Percentiles rank a stretch among this genome's conserved stretches.
Evolutionary conservation across 2,329 filamentous ascomycete genomes (phyloP).

Genomic region (Teratosphaeria nubilosa): DNA sequence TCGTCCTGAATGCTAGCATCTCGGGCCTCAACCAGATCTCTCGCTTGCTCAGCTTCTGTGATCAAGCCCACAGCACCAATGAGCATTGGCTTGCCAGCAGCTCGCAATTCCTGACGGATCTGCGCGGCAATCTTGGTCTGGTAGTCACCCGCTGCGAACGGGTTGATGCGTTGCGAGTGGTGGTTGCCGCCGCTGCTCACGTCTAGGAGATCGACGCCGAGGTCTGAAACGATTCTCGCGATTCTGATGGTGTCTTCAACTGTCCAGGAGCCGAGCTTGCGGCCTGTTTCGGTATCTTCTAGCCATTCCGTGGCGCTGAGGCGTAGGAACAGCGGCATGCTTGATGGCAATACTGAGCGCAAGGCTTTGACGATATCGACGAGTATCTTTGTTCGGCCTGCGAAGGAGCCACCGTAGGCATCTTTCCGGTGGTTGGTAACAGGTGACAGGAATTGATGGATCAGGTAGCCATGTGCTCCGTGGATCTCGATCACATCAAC

Average conservation of each 20-base stretch:
- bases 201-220: slow-evolving; percentile 78
- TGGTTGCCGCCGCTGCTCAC: slow-evolving; percentile 68
- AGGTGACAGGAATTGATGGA: slow-evolving; percentile 42
- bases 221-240: slow-evolving; percentile 55
- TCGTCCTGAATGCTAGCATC: slow-evolving; percentile 10
- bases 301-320: slow-evolving; percentile 68
- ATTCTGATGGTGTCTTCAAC: slow-evolving; percentile 53
- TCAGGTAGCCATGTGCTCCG: slow-evolving; percentile 67
- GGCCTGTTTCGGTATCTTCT: slow-evolving; percentile 44
- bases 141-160: slow-evolving; percentile 35
- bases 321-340: slow-evolving; percentile 61
- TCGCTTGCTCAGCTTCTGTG: slow-evolving; percentile 43
- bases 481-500: slow-evolving; percentile 74
- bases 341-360: slow-evolving; percentile 9
- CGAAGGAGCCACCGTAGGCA: slow-evolving; percentile 32
- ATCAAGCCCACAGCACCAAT: slow-evolving; percentile 46
- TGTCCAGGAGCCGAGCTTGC: slow-evolving; percentile 54
- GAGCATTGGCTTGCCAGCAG: slow-evolving; percentile 31
- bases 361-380: slow-evolving; percentile 32
- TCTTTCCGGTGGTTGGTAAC: slow-evolving; percentile 34
- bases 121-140: slow-evolving; percentile 40
- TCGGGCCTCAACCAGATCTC: slow-evolving; percentile 32
- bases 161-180: slow-evolving; percentile 37
- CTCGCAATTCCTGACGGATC: slow-evolving; percentile 32
- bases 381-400: slow-evolving; percentile 30